Percentiles rank a stretch among this genome's conserved stretches.
Conservation (phyloP, 495 filamentous ascomycete genomes). For the Extremus antarcticus region DNA sequence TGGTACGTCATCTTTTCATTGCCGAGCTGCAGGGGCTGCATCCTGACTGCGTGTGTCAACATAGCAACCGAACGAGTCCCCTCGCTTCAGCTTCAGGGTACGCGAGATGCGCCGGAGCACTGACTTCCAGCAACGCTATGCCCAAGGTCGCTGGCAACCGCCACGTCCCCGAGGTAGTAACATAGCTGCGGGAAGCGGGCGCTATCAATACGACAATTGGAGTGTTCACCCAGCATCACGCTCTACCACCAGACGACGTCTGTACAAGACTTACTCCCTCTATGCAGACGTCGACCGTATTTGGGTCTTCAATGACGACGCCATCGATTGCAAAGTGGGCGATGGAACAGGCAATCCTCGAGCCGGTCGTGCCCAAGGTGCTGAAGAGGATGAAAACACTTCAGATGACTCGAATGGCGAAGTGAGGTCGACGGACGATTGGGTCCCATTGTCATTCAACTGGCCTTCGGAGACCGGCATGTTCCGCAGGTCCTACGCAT, state of each 20-base stretch:
- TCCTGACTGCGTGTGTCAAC: neutral
- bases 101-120: neutral
- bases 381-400: neutral
- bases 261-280: slow-evolving; percentile 8
- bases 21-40: too few relatives aligned
- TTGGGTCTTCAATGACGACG: slow-evolving; percentile 10
- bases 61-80: neutral
- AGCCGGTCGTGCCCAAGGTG: neutral
- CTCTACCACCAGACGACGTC: neutral
- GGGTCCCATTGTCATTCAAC: neutral
- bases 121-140: neutral
- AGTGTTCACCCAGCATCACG: neutral
- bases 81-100: neutral
- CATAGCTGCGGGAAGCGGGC: neutral
- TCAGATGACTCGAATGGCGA: neutral
- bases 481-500: neutral
- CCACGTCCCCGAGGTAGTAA: slow-evolving; percentile 1
- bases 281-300: slow-evolving; percentile 8
- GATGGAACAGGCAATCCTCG: slow-evolving; percentile 3
- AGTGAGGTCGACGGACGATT: slow-evolving; percentile 1
- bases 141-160: neutral
- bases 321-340: slow-evolving; percentile 3
- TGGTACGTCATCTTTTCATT: too few relatives aligned
- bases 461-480: neutral
- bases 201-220: neutral